Evolutionary conservation across 2,329 filamentous ascomycete species (phyloP), one percentile per base, ranked within the genome.

Genomic region (Lasiodiplodia sp.): DNA sequence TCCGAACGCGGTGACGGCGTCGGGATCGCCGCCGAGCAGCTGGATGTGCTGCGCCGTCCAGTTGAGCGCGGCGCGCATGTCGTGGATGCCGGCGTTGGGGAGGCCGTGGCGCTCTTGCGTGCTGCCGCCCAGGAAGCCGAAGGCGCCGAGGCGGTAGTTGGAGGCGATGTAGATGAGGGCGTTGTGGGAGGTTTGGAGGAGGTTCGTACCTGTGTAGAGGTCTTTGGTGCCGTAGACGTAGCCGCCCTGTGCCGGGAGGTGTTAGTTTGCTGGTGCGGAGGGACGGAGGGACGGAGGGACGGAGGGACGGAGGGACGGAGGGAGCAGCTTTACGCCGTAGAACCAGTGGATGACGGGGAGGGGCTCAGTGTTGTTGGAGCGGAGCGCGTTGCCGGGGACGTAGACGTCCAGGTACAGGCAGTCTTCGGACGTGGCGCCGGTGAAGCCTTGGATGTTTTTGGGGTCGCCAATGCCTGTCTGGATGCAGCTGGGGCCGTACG

Each of bases 321-420:
- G 28, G 6, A 28, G 28, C 2, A 31, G 31, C 7, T 37, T 18
- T 44, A 58, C 56, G 5, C 83, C 84, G 71, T 82, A 82, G 25
- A 86, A 75, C 78, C 79, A 86, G 7, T 84, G 79, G 18, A 82
- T 74, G 2, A 86, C 82, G 2, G 83, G 83, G 8, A 86, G 28
- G 28, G 28, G 73, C 60, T 75, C 75, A n/a, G 75, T 70, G 0
- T 73, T 75, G 14, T 78, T 76, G 31, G 78, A 73, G 21, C 77
- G 71, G 23, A 84, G 72, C 0, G 81, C 82, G 67, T 79, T 79
- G 7, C 75, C 78, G 4, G 84, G 84, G 1, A 84, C 83, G 52
- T 82, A 82, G n/a, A 86, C 71, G 71, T 86, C 83, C 14, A 86
- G 79, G 70, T 84, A 84, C 2, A 86, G 78, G 69, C 85, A 86